Percentiles rank a stretch among this genome's conserved stretches.
Evolutionary conservation across 768 basidiomycete species (phyloP).

Genomic region (Tubosaeta sp.): DNA sequence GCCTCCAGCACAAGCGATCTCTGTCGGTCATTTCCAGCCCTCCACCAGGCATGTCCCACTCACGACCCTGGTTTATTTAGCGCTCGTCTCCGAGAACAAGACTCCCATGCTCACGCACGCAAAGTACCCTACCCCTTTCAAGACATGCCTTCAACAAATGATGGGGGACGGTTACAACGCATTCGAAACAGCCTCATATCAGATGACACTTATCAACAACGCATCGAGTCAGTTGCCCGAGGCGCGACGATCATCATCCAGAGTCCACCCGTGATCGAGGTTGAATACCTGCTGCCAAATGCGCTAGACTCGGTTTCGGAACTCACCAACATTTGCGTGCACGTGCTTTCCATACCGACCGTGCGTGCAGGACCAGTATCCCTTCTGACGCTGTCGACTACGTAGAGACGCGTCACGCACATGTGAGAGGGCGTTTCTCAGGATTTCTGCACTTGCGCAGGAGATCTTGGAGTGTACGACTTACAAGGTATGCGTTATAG

Average conservation of each 20-base stretch:
- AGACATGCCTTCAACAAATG: slow-evolving; percentile 21
- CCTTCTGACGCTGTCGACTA: neutral
- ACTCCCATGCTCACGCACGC: slow-evolving; percentile 8
- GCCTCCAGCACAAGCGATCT: slow-evolving; percentile 15
- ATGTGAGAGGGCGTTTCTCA: slow-evolving; percentile 13
- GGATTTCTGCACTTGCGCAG: slow-evolving; percentile 14
- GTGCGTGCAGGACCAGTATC: no score
- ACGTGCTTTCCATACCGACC: no score
- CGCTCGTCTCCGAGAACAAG: slow-evolving; percentile 11
- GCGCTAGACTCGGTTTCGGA: slow-evolving; percentile 19
- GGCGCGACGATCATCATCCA: slow-evolving; percentile 14
- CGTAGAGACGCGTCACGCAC: slow-evolving; percentile 15
- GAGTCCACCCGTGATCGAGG: slow-evolving; percentile 5
- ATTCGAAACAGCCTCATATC: slow-evolving; percentile 16
- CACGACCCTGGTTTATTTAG: neutral
- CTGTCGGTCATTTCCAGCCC: slow-evolving; percentile 2
- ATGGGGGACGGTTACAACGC: slow-evolving; percentile 19
- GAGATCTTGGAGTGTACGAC: slow-evolving; percentile 20
- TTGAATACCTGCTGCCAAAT: slow-evolving; percentile 14
- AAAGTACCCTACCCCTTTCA: slow-evolving; percentile 19
- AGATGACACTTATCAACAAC: slow-evolving; percentile 20
- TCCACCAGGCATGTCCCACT: neutral
- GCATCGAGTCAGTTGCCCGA: slow-evolving; percentile 16
- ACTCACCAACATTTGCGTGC: slow-evolving; percentile 17
- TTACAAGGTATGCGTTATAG: slow-evolving; percentile 7